Evolutionary conservation across 2,329 filamentous ascomycete genomes (phyloP), one percentile per base, ranked within the genome.

Genomic region (Colletotrichum simmondsii): DNA sequence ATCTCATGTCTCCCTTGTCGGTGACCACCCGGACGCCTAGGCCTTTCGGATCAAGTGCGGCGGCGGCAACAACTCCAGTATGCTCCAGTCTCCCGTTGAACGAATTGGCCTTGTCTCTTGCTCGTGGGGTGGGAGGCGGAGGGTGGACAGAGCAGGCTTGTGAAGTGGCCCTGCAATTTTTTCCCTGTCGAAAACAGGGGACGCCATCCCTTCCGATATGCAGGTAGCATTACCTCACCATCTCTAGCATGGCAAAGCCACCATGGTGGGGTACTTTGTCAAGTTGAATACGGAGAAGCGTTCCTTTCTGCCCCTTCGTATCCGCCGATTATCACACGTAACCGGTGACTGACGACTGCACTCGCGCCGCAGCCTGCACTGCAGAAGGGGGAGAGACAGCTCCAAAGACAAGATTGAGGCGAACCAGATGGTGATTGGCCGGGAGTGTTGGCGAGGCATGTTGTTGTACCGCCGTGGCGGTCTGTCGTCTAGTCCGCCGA

Each of bases 161-260:
- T 68, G 69, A 35, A 63, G 58, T 58, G 37, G 58, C 53, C 64
- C 61, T 72, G 54, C 60, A 60, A 72, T 60, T 49, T 49, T 65
- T 70, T 42, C 60, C 66, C 56, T 46, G 26, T 69, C 66, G 35
- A 66, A 56, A 11, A 52, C 70, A 72, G 56, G 70, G 70, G 60
- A 57, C 46, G 66, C 66, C 60, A 61, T 72, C 70, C 70, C 65
- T 72, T 72, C 70, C 60, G 60, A 72, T 72, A 65, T 72, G 70
- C 70, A 72, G 53, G 66, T 70, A 52, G 66, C 65, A 70, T 70
- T 70, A 70, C 66, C 70, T 70, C 70, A 70, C 60, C 60, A 72
- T 24, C 54, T 72, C 37, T 53, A 64, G 66, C 70, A 69, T 49
- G 66, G 70, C 66, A 46, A 70, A 72, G 70, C 66, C 66, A 70